phyloP scores from a whole-genome alignment of 371 early-diverging fungal species.

The Entomophthora muscae region DNA sequence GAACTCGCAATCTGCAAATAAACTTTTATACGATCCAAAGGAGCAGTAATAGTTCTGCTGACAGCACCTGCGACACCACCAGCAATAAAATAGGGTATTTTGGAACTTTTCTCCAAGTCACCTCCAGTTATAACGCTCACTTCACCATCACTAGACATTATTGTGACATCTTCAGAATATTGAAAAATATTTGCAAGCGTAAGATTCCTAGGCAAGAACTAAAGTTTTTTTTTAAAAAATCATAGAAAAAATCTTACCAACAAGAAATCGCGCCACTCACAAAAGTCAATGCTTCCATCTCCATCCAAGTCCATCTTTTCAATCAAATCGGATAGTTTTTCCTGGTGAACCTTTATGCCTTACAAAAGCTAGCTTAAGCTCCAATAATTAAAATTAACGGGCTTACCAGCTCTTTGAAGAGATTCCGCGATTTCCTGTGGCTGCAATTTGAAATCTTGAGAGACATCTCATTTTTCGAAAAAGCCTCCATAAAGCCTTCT shows the following conservation, averaged over 20 bases:
- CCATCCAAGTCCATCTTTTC: slow-evolving; percentile 41
- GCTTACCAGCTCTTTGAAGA: slow-evolving; percentile 26
- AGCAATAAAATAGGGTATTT: slow-evolving; percentile 27
- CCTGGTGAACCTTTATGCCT: slow-evolving; percentile 38
- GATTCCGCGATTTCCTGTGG: slow-evolving; percentile 31
- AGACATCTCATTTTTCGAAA: slow-evolving; percentile 46
- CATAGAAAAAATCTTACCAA: slow-evolving; percentile 21
- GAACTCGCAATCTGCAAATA: slow-evolving; percentile 37
- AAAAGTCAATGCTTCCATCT: slow-evolving; percentile 50
- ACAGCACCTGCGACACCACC: slow-evolving; percentile 64
- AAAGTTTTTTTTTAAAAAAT: slow-evolving; percentile 9
- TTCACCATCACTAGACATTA: slow-evolving; percentile 36
- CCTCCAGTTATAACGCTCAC: slow-evolving; percentile 31
- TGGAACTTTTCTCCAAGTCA: slow-evolving; percentile 19
- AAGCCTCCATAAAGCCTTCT: slow-evolving; percentile 40
- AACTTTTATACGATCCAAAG: slow-evolving; percentile 56
- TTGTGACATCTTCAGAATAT: slow-evolving; percentile 35
- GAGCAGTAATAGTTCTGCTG: slow-evolving; percentile 58
- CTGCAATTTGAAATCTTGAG: slow-evolving; percentile 35
- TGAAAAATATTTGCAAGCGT: slow-evolving; percentile 25
- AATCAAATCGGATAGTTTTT: slow-evolving; percentile 45
- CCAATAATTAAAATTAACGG: background rate
- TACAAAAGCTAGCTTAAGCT: slow-evolving; percentile 6
- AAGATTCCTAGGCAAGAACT: slow-evolving; percentile 5
- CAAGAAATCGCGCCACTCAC: slow-evolving; percentile 58